Percentiles rank a stretch among this genome's conserved stretches.
These are phyloP conservation scores for Cytospora schulzeri DNA, from an alignment of 2,329 filamentous ascomycete genomes.

Conservation along the genomic window DNA sequence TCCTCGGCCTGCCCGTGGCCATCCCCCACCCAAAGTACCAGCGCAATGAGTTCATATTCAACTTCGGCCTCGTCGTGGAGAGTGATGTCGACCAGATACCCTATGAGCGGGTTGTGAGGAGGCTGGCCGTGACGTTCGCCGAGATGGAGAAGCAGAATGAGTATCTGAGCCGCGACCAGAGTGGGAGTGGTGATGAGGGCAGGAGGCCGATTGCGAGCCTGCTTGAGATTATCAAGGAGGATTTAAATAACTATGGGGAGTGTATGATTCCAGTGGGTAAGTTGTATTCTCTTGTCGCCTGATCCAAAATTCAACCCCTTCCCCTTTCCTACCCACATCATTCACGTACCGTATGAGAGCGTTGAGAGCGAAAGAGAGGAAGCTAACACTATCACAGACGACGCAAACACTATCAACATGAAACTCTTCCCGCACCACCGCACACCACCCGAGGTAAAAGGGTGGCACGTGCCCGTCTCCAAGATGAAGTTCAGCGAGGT, in stretches of 20 bases:
- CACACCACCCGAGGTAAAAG: conserved; percentile 74
- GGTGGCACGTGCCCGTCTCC: conserved; percentile 87
- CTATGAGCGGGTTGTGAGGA: conserved; percentile 82
- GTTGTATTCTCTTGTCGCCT: conserved; percentile 34
- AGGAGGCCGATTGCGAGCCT: conserved; percentile 78
- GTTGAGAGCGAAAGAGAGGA: neutral
- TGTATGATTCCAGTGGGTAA: conserved; percentile 96
- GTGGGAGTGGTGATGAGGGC: conserved; percentile 45
- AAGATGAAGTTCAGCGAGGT: conserved; percentile 67
- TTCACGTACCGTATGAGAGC: neutral
- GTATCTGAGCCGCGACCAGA: conserved; percentile 70
- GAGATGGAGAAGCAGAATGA: conserved; percentile 90
- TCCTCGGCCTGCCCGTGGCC: conserved; percentile 88
- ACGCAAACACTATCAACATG: conserved; percentile 93
- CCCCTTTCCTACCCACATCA: no score
- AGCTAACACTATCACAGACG: conserved; percentile 58
- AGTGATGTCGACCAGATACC: conserved; percentile 68
- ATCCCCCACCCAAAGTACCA: conserved; percentile 81
- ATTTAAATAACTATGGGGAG: conserved; percentile 95
- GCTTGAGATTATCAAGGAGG: conserved; percentile 78
- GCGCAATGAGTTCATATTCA: conserved; percentile 97
- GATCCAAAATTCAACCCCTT: neutral
- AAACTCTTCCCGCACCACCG: conserved; percentile 87
- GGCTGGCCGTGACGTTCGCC: conserved; percentile 82
- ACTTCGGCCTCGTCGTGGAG: conserved; percentile 81